Evolutionary conservation across 345 rosid genomes (phyloP).

Genomic region (Xanthoceras sorbifolium): DNA sequence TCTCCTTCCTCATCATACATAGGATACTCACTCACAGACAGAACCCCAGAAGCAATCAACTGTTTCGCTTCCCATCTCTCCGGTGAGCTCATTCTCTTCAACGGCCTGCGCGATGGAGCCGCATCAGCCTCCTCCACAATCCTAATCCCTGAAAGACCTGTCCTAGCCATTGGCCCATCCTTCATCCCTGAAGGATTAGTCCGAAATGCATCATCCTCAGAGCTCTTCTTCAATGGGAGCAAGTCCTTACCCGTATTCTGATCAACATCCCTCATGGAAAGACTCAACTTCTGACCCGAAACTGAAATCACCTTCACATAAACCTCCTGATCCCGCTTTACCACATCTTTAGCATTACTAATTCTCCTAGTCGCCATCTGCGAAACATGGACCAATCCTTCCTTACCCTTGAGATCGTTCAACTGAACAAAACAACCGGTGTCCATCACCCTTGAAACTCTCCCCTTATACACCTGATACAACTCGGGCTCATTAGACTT

Average conservation of each 20-base stretch:
- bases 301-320: conserved; percentile 78
- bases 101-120: conserved; percentile 57
- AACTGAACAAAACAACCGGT: conserved; percentile 81
- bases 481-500: conserved; percentile 59
- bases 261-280: conserved; percentile 87
- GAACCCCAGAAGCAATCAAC: conserved; percentile 85
- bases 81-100: conserved; percentile 88
- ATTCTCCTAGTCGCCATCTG: conserved; percentile 74
- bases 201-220: conserved; percentile 54
- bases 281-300: conserved; percentile 59
- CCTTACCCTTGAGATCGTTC: conserved; percentile 77
- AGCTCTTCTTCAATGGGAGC: conserved; percentile 66
- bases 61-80: conserved; percentile 93
- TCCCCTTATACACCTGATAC: conserved; percentile 75
- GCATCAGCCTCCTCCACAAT: conserved; percentile 61
- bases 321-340: conserved; percentile 77
- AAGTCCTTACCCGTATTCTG: conserved; percentile 81
- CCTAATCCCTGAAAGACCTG: conserved; percentile 76
- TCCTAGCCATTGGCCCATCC: conserved; percentile 60
- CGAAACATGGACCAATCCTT: conserved; percentile 87
- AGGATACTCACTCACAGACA: conserved; percentile 61
- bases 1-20: conserved; percentile 85
- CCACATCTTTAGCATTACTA: conserved; percentile 58
- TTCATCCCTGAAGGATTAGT: conserved; percentile 52
- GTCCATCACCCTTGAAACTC: conserved; percentile 85